Conservation (phyloP, 805 yeast genomes). For the Metschnikowia peoriensis region DNA sequence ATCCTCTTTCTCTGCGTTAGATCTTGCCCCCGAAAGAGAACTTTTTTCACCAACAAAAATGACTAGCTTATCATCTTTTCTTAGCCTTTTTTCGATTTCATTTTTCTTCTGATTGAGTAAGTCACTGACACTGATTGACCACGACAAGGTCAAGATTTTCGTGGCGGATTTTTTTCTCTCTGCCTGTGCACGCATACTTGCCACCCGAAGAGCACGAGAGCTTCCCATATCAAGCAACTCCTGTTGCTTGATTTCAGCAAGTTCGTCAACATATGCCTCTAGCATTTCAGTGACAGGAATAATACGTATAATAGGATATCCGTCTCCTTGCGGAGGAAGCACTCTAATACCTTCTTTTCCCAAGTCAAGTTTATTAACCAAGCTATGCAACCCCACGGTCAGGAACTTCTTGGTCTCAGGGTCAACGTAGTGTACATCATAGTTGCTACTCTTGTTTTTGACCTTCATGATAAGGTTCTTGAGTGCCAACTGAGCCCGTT, state of each 20-base stretch:
- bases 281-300: constrained; percentile 32
- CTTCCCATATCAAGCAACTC: constrained; percentile 36
- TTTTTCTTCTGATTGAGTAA: constrained; percentile 50
- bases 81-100: constrained; percentile 46
- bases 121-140: constrained; percentile 57
- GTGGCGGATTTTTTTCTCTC: constrained; percentile 39
- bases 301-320: constrained; percentile 28
- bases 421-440: constrained; percentile 28
- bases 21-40: constrained; percentile 15
- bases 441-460: constrained; percentile 17
- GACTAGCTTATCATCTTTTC: constrained; percentile 41
- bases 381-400: constrained; percentile 26
- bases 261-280: constrained; percentile 27
- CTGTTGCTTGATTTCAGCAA: constrained; percentile 31
- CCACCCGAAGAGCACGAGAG: constrained; percentile 27
- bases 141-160: constrained; percentile 51
- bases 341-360: constrained; percentile 23
- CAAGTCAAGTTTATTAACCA: constrained; percentile 31
- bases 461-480: constrained; percentile 25
- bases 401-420: constrained; percentile 23
- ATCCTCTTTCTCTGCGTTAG: constrained; percentile 14
- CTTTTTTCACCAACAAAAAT: constrained; percentile 25
- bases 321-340: constrained; percentile 21
- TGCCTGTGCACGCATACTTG: constrained; percentile 27
- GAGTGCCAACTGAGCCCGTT: constrained; percentile 28